Evolutionary conservation across 2,329 filamentous ascomycete genomes (phyloP).

Genomic region (Sclerotiophoma versabilis): DNA sequence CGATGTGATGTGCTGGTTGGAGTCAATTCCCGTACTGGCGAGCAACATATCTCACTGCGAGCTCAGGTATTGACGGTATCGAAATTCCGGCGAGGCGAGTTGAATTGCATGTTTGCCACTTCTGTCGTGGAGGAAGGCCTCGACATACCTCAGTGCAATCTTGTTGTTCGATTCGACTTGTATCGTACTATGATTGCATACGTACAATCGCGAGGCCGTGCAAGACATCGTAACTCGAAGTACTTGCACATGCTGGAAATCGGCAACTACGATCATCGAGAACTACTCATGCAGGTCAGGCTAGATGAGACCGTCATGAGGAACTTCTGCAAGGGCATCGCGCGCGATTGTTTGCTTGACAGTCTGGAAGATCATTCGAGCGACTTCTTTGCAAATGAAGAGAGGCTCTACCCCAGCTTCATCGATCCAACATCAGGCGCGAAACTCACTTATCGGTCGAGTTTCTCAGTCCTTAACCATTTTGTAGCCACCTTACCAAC

Average conservation of each 20-base stretch:
- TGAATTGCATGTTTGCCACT: conserved; percentile 70
- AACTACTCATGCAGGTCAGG: conserved; percentile 65
- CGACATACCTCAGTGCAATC: conserved; percentile 70
- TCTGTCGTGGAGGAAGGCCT: conserved; percentile 72
- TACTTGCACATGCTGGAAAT: conserved; percentile 86
- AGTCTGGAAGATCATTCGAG: conserved; percentile 66
- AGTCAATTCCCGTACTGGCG: conserved; percentile 59
- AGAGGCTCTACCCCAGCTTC: conserved; percentile 59
- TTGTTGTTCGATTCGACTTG: conserved; percentile 81
- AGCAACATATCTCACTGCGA: conserved; percentile 71
- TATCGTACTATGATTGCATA: conserved; percentile 93
- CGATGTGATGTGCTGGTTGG: conserved; percentile 71
- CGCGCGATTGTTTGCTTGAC: conserved; percentile 73
- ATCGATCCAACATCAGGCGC: conserved; percentile 73
- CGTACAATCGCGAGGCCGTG: conserved; percentile 88
- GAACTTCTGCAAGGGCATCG: conserved; percentile 77
- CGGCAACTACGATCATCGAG: conserved; percentile 68
- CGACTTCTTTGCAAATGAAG: conserved; percentile 62
- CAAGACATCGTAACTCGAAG: conserved; percentile 76
- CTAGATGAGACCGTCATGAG: conserved; percentile 68
- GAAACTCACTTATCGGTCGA: conserved; percentile 78
- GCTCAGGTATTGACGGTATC: conserved; percentile 77
- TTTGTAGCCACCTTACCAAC: conserved; percentile 74
- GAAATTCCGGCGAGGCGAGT: conserved; percentile 65
- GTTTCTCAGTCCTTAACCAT: conserved; percentile 72